Percentiles rank a stretch among this genome's conserved stretches.
phyloP scores from a whole-genome alignment of 2,329 filamentous ascomycete genomes.

The Xylaria sp. region DNA sequence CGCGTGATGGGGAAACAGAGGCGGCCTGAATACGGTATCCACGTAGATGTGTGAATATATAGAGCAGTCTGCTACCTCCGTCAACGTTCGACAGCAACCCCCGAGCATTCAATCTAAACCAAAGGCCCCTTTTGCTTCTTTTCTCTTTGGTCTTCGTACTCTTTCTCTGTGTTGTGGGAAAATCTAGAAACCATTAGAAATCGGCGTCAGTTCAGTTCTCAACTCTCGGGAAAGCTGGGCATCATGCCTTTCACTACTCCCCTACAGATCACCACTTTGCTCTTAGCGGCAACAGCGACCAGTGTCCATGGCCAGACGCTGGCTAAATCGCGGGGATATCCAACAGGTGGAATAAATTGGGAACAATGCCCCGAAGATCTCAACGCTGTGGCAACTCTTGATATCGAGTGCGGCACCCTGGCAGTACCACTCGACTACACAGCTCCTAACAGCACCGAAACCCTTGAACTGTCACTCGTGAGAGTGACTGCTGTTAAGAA shows the following conservation, averaged over 20 bases:
- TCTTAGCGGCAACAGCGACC: not conserved
- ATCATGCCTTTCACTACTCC: conserved; percentile 3
- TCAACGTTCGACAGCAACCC: too few relatives aligned
- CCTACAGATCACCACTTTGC: not conserved
- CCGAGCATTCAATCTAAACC: not conserved
- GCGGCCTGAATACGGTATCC: too few relatives aligned
- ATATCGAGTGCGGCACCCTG: conserved; percentile 45
- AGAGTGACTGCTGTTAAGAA: conserved; percentile 40
- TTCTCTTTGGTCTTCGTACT: not conserved
- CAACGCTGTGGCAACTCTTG: conserved; percentile 21
- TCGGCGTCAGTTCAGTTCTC: not conserved
- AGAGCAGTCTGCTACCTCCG: too few relatives aligned
- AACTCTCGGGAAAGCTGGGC: not conserved
- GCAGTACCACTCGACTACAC: conserved; percentile 50
- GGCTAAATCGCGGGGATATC: not conserved
- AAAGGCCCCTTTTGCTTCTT: too few relatives aligned
- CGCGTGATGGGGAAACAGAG: too few relatives aligned
- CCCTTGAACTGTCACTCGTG: conserved; percentile 42
- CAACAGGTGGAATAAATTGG: conserved; percentile 29
- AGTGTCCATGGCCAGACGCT: not conserved
- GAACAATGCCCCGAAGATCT: conserved; percentile 33
- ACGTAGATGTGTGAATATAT: too few relatives aligned
- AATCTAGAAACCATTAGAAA: not conserved
- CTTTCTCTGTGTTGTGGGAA: not conserved
- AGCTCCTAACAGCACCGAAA: conserved; percentile 32